These are phyloP conservation scores for Boletus reticuloceps DNA, from an alignment of 768 basidiomycete genomes.

Conservation along the genomic window DNA sequence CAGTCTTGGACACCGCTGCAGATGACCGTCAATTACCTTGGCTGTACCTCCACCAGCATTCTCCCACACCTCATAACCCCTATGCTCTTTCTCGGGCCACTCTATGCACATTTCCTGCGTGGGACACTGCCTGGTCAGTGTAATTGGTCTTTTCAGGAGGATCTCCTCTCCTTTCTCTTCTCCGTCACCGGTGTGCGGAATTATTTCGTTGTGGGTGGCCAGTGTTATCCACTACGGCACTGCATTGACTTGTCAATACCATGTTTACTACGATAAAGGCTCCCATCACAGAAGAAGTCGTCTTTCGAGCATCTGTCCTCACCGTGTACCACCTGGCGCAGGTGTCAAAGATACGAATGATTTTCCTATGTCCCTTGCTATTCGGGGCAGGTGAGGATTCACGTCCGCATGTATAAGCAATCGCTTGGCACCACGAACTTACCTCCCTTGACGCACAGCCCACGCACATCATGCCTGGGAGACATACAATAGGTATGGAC, in stretches of 20 bases:
- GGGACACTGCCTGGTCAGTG: constrained; percentile 53
- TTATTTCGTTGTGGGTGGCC: constrained; percentile 46
- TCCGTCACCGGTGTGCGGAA: constrained; percentile 69
- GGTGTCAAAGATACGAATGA: constrained; percentile 52
- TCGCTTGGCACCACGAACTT: constrained; percentile 1
- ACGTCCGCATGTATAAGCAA: neutral
- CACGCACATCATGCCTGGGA: constrained; percentile 95
- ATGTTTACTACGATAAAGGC: constrained; percentile 45
- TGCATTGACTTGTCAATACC: neutral
- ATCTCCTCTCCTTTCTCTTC: constrained; percentile 41
- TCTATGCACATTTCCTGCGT: constrained; percentile 54
- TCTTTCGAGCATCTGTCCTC: constrained; percentile 85
- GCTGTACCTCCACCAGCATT: constrained; percentile 31
- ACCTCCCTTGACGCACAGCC: constrained; percentile 44
- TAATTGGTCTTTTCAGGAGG: constrained; percentile 42
- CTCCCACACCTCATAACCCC: constrained; percentile 67
- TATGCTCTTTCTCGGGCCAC: constrained; percentile 71
- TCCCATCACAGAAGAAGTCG: constrained; percentile 90
- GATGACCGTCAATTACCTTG: constrained; percentile 41
- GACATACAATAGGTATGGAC: constrained; percentile 70
- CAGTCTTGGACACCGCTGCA: constrained; percentile 22
- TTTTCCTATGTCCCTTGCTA: constrained; percentile 78
- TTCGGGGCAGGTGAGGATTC: constrained; percentile 77
- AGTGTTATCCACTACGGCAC: neutral
- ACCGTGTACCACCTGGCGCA: constrained; percentile 69